These are phyloP conservation scores for Prunus armeniaca DNA, from an alignment of 306 rosid species.

Conservation along the genomic window DNA sequence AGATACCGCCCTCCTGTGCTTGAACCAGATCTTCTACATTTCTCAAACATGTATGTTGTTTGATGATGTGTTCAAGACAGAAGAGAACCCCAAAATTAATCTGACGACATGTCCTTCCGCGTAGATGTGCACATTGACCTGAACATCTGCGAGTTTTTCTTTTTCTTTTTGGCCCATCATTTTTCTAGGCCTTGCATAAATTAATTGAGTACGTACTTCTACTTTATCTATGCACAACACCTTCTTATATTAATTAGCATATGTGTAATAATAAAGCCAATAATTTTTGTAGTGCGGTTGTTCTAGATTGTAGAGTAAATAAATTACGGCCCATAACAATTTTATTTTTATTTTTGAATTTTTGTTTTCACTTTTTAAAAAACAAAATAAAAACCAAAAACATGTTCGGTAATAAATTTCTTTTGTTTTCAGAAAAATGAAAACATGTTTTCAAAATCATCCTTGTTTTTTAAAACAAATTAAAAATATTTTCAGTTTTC, in stretches of 20 bases:
- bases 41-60: not conserved
- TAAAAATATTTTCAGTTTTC: no score
- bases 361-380: no score
- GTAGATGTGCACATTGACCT: not conserved
- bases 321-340: not conserved
- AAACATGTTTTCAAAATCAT: no score
- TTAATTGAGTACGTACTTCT: not conserved
- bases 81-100: not conserved
- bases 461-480: no score
- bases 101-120: not conserved
- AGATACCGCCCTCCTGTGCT: conserved; percentile 63
- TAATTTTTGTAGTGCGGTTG: not conserved
- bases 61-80: not conserved
- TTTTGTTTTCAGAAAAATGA: no score
- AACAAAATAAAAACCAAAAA: no score
- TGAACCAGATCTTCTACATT: conserved; percentile 17
- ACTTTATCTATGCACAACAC: not conserved
- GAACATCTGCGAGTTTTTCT: not conserved
- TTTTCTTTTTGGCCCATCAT: not conserved
- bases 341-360: no score
- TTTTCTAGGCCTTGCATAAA: not conserved
- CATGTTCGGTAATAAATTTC: no score
- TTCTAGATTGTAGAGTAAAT: not conserved
- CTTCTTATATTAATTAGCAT: not conserved
- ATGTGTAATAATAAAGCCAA: not conserved